Conservation (phyloP, 345 rosid genomes). For the Rhodomyrtus tomentosa region DNA sequence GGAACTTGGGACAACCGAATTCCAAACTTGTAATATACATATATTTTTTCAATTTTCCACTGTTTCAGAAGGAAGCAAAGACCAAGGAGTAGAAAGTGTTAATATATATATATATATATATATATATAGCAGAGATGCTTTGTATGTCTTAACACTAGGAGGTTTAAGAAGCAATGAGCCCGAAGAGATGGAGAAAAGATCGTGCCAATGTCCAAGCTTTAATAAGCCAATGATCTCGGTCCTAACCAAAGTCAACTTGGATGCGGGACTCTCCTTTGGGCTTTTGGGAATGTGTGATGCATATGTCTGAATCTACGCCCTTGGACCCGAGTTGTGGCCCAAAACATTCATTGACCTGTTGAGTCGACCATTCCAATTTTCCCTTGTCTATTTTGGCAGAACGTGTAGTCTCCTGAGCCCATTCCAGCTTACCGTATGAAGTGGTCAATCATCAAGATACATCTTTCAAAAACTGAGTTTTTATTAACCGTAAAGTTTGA, state of each 20-base stretch:
- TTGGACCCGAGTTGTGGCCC: neutral
- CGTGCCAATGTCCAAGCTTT: neutral
- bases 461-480: neutral
- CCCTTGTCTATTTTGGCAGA: neutral
- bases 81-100: neutral
- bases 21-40: neutral
- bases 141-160: neutral
- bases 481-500: neutral
- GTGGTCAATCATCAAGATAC: neutral
- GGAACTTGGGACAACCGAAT: neutral
- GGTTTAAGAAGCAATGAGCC: neutral
- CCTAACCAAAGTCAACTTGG: neutral
- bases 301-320: neutral
- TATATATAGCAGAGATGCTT: neutral
- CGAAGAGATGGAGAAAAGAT: neutral
- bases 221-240: neutral
- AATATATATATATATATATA: too few species aligned
- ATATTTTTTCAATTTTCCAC: neutral
- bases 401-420: neutral
- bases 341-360: neutral
- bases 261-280: neutral
- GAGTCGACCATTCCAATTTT: neutral
- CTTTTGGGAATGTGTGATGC: neutral
- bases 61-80: neutral
- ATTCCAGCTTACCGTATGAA: neutral